A percentile compares a stretch with the other conserved stretches of the same genome.
Evolutionary conservation across 2,329 filamentous ascomycete genomes (phyloP).

Genomic region (Fonsecaea pugnacius): DNA sequence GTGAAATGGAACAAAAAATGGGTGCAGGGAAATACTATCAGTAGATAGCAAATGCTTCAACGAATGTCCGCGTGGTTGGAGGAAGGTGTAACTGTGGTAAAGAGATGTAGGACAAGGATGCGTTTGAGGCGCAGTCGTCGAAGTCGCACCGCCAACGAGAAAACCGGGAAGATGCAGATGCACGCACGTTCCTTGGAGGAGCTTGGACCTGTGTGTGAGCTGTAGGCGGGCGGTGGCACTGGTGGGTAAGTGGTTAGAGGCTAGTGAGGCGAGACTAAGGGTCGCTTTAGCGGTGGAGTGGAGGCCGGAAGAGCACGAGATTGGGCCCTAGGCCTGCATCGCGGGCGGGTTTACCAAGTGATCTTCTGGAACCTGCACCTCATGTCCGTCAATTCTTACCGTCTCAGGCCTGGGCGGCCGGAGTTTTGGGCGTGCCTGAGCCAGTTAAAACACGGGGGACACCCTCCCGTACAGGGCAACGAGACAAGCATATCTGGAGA

Average conservation of each 20-base stretch:
- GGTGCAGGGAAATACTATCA: background rate
- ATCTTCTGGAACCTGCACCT: constrained; percentile 4
- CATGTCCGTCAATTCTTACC: constrained; percentile 1
- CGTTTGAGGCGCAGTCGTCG: constrained; percentile 28
- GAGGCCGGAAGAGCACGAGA: background rate
- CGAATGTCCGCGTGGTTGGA: background rate
- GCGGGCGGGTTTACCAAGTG: background rate
- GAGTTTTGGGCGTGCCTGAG: constrained; percentile 4
- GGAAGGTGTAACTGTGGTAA: constrained; percentile 5
- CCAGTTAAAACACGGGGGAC: background rate
- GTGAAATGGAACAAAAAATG: background rate
- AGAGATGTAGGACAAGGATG: constrained; percentile 6
- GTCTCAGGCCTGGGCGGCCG: constrained; percentile 4
- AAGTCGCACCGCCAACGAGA: constrained; percentile 21
- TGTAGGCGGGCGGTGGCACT: background rate
- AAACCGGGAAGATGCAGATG: constrained; percentile 22
- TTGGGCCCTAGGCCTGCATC: background rate
- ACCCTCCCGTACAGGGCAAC: constrained; percentile 2
- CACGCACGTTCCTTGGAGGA: constrained; percentile 15
- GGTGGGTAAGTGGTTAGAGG: background rate
- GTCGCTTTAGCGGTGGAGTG: background rate
- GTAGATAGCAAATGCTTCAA: constrained; percentile 6
- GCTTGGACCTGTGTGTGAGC: background rate
- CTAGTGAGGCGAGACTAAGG: background rate
- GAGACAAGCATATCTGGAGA: background rate